Conservation (phyloP, 2,329 filamentous ascomycete species). For the Coniochaeta sp. region DNA sequence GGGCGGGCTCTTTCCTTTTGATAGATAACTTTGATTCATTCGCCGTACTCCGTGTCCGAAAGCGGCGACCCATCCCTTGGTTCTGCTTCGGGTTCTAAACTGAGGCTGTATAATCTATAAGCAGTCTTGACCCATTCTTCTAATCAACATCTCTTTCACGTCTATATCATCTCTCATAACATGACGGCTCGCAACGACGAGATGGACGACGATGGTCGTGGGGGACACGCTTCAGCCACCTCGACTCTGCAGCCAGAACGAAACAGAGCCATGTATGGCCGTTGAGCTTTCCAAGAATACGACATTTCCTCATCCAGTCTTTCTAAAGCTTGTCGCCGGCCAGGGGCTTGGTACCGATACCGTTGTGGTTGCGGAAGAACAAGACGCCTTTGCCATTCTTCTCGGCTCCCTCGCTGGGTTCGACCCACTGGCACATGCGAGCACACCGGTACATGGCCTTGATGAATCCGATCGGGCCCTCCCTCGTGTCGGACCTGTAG, state of each 20-base stretch:
- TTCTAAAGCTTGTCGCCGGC: slow-evolving; percentile 8
- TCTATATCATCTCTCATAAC: slow-evolving; percentile 1
- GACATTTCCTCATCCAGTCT: not conserved
- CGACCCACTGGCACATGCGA: slow-evolving; percentile 93
- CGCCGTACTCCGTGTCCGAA: not conserved
- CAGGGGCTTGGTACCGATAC: slow-evolving; percentile 55
- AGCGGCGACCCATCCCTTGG: not conserved
- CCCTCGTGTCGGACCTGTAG: slow-evolving; percentile 78
- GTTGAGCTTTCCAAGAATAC: not conserved
- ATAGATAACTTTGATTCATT: not conserved
- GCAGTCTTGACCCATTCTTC: not conserved
- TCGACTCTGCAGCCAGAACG: no score
- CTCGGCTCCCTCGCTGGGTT: slow-evolving; percentile 74
- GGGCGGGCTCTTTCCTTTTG: not conserved
- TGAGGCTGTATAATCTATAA: not conserved
- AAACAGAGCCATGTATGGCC: not conserved
- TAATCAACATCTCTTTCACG: not conserved
- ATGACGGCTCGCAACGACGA: not conserved
- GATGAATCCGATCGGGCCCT: slow-evolving; percentile 76
- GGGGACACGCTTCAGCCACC: no score
- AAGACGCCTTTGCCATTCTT: slow-evolving; percentile 78
- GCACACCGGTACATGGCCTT: slow-evolving; percentile 72
- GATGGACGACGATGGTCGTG: not conserved
- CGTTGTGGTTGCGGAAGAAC: slow-evolving; percentile 95
- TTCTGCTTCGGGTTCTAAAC: not conserved